These are phyloP conservation scores for Pseudomicrostroma phylloplanum DNA, from an alignment of 1,284 basidiomycete species.

Conservation along the genomic window DNA sequence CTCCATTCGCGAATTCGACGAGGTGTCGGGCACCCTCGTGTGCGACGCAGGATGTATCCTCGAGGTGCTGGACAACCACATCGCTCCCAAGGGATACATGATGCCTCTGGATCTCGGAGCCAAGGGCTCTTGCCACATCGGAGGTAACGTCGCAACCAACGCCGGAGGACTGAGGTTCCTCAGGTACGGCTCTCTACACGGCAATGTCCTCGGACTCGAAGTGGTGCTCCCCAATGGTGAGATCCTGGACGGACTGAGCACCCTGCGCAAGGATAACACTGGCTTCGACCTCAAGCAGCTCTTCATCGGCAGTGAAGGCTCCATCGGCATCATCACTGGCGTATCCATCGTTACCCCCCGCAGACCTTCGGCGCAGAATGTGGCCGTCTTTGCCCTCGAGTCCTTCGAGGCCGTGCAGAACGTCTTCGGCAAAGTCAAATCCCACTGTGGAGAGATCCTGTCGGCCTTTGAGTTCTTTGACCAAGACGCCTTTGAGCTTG, in stretches of 20 bases:
- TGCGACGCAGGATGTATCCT: constrained; percentile 86
- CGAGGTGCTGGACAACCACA: constrained; percentile 79
- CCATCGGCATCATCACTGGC: constrained; percentile 87
- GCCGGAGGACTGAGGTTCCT: constrained; percentile 90
- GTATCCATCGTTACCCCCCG: constrained; percentile 93
- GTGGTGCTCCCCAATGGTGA: constrained; percentile 92
- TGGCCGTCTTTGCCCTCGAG: constrained; percentile 59
- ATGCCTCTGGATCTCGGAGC: constrained; percentile 97
- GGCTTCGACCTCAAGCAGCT: constrained; percentile 99
- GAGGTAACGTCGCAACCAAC: constrained; percentile 95
- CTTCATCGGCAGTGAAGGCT: constrained; percentile 96
- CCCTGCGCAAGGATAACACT: constrained; percentile 92
- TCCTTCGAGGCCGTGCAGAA: constrained; percentile 58
- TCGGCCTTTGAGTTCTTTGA: constrained; percentile 98
- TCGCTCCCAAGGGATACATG: constrained; percentile 83
- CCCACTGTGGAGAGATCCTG: constrained; percentile 84
- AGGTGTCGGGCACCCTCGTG: constrained; percentile 58
- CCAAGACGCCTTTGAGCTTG: constrained; percentile 76
- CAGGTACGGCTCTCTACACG: constrained; percentile 91
- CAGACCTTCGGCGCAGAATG: constrained; percentile 61
- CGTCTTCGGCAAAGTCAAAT: constrained; percentile 58
- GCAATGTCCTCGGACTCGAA: constrained; percentile 91
- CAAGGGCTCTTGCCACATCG: constrained; percentile 97
- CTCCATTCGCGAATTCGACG: constrained; percentile 82
- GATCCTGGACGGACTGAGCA: constrained; percentile 55